Evolutionary conservation across 2,329 filamentous ascomycete genomes (phyloP).

Genomic region (Talaromyces sp.): DNA sequence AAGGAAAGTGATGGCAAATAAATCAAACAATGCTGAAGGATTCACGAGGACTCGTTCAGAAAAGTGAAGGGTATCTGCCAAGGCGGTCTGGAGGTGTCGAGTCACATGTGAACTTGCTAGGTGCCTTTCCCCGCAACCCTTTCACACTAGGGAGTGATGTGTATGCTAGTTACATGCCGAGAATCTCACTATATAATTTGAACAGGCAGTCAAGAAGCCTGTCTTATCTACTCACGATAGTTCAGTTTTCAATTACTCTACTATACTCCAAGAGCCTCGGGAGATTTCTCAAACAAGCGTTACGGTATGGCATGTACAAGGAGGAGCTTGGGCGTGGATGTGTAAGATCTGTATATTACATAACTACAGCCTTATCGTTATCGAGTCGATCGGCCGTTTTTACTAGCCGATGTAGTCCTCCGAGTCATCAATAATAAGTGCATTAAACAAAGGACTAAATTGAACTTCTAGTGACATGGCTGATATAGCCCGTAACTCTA

Average conservation of each 20-base stretch:
- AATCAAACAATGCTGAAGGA: background rate
- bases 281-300: background rate
- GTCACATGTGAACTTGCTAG: background rate
- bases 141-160: background rate
- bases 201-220: background rate
- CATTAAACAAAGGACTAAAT: too few relatives aligned
- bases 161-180: background rate
- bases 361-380: constrained; percentile 3
- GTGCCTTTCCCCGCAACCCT: constrained; percentile 3
- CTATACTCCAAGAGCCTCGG: background rate
- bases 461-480: too few relatives aligned
- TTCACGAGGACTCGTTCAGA: background rate
- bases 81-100: constrained; percentile 14
- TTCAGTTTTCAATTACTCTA: background rate
- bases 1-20: background rate
- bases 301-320: background rate
- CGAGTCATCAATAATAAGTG: too few relatives aligned
- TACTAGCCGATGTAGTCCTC: background rate
- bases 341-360: background rate
- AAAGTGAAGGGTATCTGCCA: constrained; percentile 3
- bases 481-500: too few relatives aligned
- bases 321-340: background rate
- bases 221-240: background rate
- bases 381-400: background rate
- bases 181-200: too few relatives aligned